Percentiles rank a stretch among this genome's conserved stretches.
phyloP scores from a whole-genome alignment of 257 asterid species.

The Paraleonurus japonicus region DNA sequence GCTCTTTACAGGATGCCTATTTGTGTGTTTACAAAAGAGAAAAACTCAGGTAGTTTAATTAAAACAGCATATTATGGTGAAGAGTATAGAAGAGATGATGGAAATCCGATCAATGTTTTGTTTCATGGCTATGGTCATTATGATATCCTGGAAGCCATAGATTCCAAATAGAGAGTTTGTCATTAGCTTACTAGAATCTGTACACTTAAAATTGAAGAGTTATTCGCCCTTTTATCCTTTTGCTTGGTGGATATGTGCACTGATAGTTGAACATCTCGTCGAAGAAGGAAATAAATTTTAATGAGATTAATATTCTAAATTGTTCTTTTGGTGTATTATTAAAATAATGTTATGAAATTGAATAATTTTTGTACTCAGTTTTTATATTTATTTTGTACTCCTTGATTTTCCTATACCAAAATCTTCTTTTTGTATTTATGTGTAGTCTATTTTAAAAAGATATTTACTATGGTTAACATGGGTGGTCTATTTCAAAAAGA shows the following conservation, averaged over 20 bases:
- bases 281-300: too few species aligned
- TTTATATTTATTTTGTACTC: too few species aligned
- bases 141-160: constrained; percentile 57
- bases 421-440: too few species aligned
- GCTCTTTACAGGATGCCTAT: constrained; percentile 60
- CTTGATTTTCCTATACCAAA: too few species aligned
- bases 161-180: not conserved
- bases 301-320: too few species aligned
- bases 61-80: constrained; percentile 73
- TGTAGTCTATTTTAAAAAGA: too few species aligned
- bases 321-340: too few species aligned
- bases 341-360: too few species aligned
- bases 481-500: too few species aligned
- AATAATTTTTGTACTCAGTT: too few species aligned
- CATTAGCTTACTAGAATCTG: not conserved
- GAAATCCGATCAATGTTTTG: constrained; percentile 51
- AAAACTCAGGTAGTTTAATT: constrained; percentile 41
- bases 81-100: constrained; percentile 52
- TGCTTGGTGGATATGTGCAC: not conserved
- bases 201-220: not conserved
- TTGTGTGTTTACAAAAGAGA: constrained; percentile 65
- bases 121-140: constrained; percentile 91
- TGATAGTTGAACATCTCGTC: not conserved
- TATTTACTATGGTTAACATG: too few species aligned
- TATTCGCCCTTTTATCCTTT: not conserved